Conservation (phyloP, 352 stramenopile species). For the Globisporangium radiosum region DNA sequence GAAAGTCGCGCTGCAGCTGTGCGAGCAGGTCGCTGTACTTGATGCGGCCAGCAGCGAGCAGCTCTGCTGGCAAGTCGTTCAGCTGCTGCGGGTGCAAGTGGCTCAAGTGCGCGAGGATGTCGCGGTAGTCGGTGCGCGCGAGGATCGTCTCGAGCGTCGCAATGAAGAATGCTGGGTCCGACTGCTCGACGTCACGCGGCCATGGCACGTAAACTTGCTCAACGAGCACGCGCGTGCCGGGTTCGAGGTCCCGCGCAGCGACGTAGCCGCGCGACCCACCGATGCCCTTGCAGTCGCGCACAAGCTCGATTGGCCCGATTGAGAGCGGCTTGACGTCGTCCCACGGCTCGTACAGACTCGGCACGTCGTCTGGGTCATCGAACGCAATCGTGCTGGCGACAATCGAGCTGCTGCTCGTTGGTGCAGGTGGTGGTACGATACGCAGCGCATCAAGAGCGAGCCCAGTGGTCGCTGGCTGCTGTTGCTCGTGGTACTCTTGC, state of each 20-base stretch:
- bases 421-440: constrained; percentile 7
- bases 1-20: constrained; percentile 45
- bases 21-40: constrained; percentile 59
- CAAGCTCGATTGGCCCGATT: constrained; percentile 72
- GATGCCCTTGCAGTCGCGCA: constrained; percentile 39
- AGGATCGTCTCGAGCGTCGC: constrained; percentile 87
- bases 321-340: constrained; percentile 76
- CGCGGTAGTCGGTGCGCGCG: constrained; percentile 45
- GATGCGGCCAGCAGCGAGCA: constrained; percentile 39
- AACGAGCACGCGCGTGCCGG: constrained; percentile 87
- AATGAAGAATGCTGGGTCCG: constrained; percentile 77
- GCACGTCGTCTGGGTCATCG: constrained; percentile 11
- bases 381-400: not conserved
- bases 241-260: constrained; percentile 60
- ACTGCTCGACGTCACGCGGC: constrained; percentile 78
- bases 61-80: constrained; percentile 45
- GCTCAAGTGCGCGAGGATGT: constrained; percentile 73
- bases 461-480: constrained; percentile 4
- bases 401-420: not conserved
- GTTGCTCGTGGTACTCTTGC: not conserved
- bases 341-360: constrained; percentile 57
- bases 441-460: constrained; percentile 14
- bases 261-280: constrained; percentile 88
- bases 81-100: constrained; percentile 84
- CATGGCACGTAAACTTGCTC: constrained; percentile 89